phyloP scores from a whole-genome alignment of 2,329 filamentous ascomycete species.

The Venturia carpophila region DNA sequence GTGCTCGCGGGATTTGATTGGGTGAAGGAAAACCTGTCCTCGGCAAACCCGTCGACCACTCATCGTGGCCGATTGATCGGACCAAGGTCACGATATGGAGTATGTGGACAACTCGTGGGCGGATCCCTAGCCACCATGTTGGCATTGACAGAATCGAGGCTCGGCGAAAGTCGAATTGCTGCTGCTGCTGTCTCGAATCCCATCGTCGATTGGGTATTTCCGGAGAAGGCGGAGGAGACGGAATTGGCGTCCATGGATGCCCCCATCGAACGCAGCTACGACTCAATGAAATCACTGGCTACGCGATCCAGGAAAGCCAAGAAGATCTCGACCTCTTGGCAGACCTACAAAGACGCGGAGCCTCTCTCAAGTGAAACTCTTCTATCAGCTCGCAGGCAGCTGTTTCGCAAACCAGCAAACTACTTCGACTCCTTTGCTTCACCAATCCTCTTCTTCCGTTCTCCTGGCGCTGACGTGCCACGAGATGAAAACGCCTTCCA shows the following conservation, averaged over 20 bases:
- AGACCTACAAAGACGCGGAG: conserved; percentile 24
- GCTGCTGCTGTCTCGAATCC: conserved; percentile 42
- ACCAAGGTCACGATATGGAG: conserved; percentile 27
- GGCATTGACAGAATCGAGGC: conserved; percentile 42
- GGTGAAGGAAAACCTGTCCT: conserved; percentile 34
- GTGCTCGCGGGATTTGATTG: conserved; percentile 42
- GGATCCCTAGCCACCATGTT: conserved; percentile 42
- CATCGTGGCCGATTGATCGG: background rate
- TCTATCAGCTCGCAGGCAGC: conserved; percentile 28
- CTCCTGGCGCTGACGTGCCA: conserved; percentile 29
- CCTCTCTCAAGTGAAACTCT: conserved; percentile 28
- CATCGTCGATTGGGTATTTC: conserved; percentile 41
- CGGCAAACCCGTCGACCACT: background rate
- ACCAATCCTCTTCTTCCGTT: conserved; percentile 44
- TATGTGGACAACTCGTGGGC: conserved; percentile 43
- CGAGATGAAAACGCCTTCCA: background rate
- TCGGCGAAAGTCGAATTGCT: conserved; percentile 32
- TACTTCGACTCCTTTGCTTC: conserved; percentile 45
- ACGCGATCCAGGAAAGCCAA: conserved; percentile 20
- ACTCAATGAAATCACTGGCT: conserved; percentile 16
- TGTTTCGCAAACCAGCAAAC: conserved; percentile 37
- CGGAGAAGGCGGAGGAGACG: conserved; percentile 25
- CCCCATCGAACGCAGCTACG: background rate
- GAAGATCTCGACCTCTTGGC: conserved; percentile 27
- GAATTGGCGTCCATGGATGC: background rate